These are phyloP conservation scores for Lupinus albus DNA, from an alignment of 306 rosid species.

Conservation along the genomic window DNA sequence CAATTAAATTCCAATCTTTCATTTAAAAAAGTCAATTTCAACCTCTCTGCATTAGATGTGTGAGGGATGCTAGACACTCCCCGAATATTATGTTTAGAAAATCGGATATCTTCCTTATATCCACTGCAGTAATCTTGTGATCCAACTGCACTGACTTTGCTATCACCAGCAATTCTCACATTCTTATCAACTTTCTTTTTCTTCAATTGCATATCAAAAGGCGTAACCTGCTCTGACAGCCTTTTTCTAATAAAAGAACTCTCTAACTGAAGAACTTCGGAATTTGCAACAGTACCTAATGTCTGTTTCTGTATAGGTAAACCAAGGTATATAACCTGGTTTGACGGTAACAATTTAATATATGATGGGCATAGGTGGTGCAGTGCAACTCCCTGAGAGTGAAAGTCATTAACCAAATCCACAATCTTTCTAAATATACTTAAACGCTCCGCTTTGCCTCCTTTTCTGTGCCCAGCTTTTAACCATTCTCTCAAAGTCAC, in stretches of 20 bases:
- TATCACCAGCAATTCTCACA: conserved; percentile 40
- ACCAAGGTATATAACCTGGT: conserved; percentile 63
- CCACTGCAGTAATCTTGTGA: conserved; percentile 42
- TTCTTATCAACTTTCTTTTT: conserved; percentile 57
- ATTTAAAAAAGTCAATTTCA: conserved; percentile 39
- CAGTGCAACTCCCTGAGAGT: conserved; percentile 63
- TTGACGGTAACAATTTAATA: conserved; percentile 58
- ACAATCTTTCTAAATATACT: conserved; percentile 65
- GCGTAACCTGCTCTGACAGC: conserved; percentile 46
- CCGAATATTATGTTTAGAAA: conserved; percentile 35
- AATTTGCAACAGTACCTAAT: conserved; percentile 40
- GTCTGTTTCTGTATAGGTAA: conserved; percentile 48
- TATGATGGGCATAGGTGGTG: conserved; percentile 63
- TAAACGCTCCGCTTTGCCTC: conserved; percentile 59
- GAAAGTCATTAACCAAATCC: conserved; percentile 61
- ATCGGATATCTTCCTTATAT: conserved; percentile 39
- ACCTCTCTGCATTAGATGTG: conserved; percentile 43
- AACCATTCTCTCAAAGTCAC: conserved; percentile 80
- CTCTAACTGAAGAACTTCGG: conserved; percentile 48
- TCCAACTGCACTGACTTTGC: conserved; percentile 43
- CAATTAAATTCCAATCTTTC: conserved; percentile 69
- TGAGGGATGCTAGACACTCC: conserved; percentile 49
- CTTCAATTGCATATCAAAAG: conserved; percentile 48
- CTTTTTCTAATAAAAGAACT: conserved; percentile 52
- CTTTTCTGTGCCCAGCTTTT: conserved; percentile 45